Conservation (phyloP, 441 rosid genomes). For the Aquilaria agallochum region DNA sequence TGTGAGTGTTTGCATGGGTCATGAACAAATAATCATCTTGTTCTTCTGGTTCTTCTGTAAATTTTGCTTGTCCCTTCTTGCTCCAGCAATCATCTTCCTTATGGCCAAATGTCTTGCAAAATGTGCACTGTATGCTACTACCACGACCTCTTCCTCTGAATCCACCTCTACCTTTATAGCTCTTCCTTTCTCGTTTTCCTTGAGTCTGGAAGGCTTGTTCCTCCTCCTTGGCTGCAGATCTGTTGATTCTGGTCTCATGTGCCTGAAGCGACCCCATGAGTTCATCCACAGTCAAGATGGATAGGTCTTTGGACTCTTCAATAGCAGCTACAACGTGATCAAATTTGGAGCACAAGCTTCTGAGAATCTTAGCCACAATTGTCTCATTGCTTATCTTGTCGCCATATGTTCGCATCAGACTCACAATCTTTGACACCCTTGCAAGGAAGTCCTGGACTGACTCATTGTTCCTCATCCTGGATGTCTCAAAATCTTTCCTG, state of each 20-base stretch:
- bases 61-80: too few relatives aligned
- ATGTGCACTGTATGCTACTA: background rate
- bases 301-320: conserved; percentile 1
- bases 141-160: background rate
- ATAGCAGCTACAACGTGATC: conserved; percentile 6
- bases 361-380: conserved; percentile 1
- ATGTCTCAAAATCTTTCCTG: background rate
- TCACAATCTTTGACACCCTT: background rate
- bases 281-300: background rate
- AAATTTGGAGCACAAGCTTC: background rate
- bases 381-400: background rate
- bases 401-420: conserved; percentile 1
- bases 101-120: too few relatives aligned
- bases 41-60: too few relatives aligned
- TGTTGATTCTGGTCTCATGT: background rate
- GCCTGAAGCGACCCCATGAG: conserved; percentile 1
- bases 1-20: too few relatives aligned
- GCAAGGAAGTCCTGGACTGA: background rate
- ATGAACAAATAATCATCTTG: too few relatives aligned
- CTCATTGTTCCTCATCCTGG: background rate
- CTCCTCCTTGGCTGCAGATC: background rate
- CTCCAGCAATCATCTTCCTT: too few relatives aligned
- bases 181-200: too few relatives aligned
- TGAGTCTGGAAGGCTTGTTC: background rate
- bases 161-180: background rate